Conservation (phyloP, 164 flowering plant species). For the Kingdonia uniflora region DNA sequence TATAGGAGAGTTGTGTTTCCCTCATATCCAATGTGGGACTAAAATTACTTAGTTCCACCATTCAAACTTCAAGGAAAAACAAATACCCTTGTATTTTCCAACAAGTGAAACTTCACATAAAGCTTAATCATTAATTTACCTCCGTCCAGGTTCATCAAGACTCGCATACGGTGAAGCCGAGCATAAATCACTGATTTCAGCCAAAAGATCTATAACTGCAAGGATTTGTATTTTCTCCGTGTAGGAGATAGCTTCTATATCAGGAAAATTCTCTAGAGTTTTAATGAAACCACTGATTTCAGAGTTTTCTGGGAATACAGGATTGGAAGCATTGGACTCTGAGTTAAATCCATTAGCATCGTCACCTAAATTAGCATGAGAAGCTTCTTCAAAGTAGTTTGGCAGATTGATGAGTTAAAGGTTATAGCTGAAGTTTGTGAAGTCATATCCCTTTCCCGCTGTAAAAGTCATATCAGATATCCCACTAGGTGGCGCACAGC, state of each 20-base stretch:
- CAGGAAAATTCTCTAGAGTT: conserved; percentile 36
- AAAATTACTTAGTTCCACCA: too few relatives aligned
- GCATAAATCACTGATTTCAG: conserved; percentile 47
- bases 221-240: conserved; percentile 48
- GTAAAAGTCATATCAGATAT: conserved; percentile 18
- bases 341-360: conserved; percentile 14
- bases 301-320: conserved; percentile 22
- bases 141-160: conserved; percentile 86
- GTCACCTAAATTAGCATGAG: conserved; percentile 18
- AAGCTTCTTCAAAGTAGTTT: conserved; percentile 44
- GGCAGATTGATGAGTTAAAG: conserved; percentile 53
- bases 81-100: too few relatives aligned
- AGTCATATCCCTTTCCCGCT: conserved; percentile 10
- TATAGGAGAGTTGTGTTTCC: too few relatives aligned
- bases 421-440: conserved; percentile 12
- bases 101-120: not conserved
- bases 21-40: too few relatives aligned
- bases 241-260: conserved; percentile 19
- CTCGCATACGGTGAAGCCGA: conserved; percentile 57
- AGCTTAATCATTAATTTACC: conserved; percentile 36
- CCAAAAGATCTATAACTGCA: conserved; percentile 62
- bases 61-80: too few relatives aligned
- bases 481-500: conserved; percentile 57
- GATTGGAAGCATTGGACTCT: conserved; percentile 21
- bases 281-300: conserved; percentile 36